Evolutionary conservation across 2,329 filamentous ascomycete genomes (phyloP), one percentile per base, ranked within the genome.

Genomic region (Botrytis pseudocinerea): DNA sequence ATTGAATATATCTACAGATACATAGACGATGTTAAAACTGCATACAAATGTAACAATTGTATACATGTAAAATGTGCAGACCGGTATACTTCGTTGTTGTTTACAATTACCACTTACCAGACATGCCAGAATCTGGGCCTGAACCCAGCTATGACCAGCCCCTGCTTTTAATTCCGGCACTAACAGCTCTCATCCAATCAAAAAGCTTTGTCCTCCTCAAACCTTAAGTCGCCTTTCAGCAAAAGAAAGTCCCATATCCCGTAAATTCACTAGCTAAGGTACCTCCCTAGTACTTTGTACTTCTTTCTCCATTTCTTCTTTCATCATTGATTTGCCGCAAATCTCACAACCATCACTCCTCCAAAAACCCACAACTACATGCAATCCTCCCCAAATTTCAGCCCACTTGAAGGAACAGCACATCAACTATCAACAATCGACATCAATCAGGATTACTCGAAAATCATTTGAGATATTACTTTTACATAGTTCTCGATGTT

Each of bases 321-420:
- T 71, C 69, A 71, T 71, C 59, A 65, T 71, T 51, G 59, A 71
- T 71, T 65, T 65, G 59, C 54, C 65, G 25, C 48, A 57, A 57
- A 42, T 25, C 64, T 68, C 35, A 42, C 35, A 69, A 63, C 16
- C 25, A n/a, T 62, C 60, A 40, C 59, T 38, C 35, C 25, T 61
- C 32, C 51, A 57, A 57, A 16, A 63, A 54, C n/a, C 48, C 64
- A 32, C 69, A 54, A 22, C 46, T 69, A 40, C 14, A 40, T 40
- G 32, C 59, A 61, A 46, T 28, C 28, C 35, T 25, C 32, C 18
- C 42, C 32, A 51, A 28, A 48, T 48, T 25, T n/a, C 14, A 63
- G 51, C 22, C 48, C 48, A 57, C n/a, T 25, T 22, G 35, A 32
- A 70, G n/a, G 28, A 70, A 22, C 40, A 63, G 35, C 44, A 32